Evolutionary conservation across 2,329 filamentous ascomycete genomes (phyloP), one percentile per base, ranked within the genome.

Genomic region (Diaporthe helianthi): DNA sequence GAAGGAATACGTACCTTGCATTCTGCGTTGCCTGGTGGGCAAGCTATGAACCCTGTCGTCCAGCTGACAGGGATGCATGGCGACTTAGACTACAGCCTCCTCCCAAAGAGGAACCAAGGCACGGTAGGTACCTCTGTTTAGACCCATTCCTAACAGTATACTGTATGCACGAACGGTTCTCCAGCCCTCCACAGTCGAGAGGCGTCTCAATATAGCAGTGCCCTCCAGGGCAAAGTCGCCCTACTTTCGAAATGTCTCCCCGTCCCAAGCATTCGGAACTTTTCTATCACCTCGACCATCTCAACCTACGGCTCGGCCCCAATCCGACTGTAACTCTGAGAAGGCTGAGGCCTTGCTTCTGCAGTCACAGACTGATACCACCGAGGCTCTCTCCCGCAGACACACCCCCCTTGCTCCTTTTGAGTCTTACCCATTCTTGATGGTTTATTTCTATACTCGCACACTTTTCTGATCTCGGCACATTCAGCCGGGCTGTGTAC

Each of bases 401-500:
- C 51, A 71, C 70, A 74, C 73, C 67, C 73, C 73, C 73, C 70
- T 73, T 68, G 71, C 68, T 69, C 71, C 68, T 66, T 71, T 71
- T 67, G 58, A 55, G 66, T 72, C 72, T 72, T 71, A 73, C 72
- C 73, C 72, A 38, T 71, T 74, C 70, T 73, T 75, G 72, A 73
- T 73, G 73, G 73, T 77, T 76, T 76, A 74, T 75, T 76, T 75
- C 75, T 72, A 76, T 76, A 74, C 76, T 75, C 75, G 75, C 58
- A 75, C 74, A 76, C 75, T 74, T 74, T 74, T 75, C 73, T 77
- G 76, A 74, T 77, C 75, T 74, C 72, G 73, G 73, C 72, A 74
- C 73, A 69, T 78, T 77, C 77, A 79, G 78, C 80, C 73, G 79
- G 82, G 82, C 82, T 83, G 83, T 84, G 82, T 80, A 67, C 69